Evolutionary conservation across 2,329 filamentous ascomycete genomes (phyloP), one percentile per base, ranked within the genome.

Genomic region (Pestalotiopsis sp.): DNA sequence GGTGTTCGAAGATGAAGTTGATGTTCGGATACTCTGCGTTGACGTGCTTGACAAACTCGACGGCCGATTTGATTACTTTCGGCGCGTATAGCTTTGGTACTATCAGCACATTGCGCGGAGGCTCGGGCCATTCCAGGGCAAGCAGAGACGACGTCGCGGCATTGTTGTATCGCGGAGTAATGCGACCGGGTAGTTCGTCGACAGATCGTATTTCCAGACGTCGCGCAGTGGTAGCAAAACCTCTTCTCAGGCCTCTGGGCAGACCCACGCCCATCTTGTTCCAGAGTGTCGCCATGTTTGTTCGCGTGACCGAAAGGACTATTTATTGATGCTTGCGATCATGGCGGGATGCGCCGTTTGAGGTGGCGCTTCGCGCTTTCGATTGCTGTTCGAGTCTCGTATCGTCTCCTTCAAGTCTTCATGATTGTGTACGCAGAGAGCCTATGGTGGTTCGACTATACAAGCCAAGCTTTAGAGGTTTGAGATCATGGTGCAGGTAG

Each of bases 1-100:
- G 86, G 3, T 88, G 90, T 80, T 98, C 96, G 73, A 98, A 90
- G 12, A 98, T 88, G 63, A 98, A 85, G 75, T 93, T 92, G 71
- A 95, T 88, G 65, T 88, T 88, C 1, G 94, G 91, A 79, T 98
- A 98, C 69, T 93, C 93, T 70, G 85, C 86, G 73, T 90, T 88
- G 69, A 98, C 88, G 79, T 98, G 92, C 73, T 88, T 91, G 72
- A 87, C 87, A 70, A 90, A 89, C 70, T 83, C 81, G 71, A 88
- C 76, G 31, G 87, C 86, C 2, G 87, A 86, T 17, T 82, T 77
- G 17, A 83, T 83, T 17, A 89, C 87, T 12, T 85, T 81, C 0
- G 85, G 83, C 1, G 86, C 84, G 71, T 85, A 86, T 64, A 89
- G 83, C 77, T 90, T 90, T 57, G 87, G 86, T 68, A 90, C 86